A percentile compares a stretch with the other conserved stretches of the same genome.
Evolutionary conservation across 768 basidiomycete species (phyloP).

Genomic region (Rhizopogon vesiculosus): DNA sequence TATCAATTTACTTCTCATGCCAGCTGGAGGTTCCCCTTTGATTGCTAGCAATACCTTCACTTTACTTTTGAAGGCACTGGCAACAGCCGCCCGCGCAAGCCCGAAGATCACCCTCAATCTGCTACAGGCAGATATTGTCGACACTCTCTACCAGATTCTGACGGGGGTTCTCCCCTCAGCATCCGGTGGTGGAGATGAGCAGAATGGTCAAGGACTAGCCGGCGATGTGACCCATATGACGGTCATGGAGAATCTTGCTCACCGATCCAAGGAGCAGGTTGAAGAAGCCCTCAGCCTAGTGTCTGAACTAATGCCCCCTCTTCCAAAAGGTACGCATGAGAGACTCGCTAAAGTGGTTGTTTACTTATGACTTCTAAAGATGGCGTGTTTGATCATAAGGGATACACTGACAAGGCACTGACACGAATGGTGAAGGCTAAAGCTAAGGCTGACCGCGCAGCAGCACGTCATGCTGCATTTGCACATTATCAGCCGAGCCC

Average conservation of each 20-base stretch:
- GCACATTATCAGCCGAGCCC: background rate
- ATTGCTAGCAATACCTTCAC: slow-evolving; percentile 88
- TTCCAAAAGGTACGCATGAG: slow-evolving; percentile 69
- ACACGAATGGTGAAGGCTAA: slow-evolving; percentile 73
- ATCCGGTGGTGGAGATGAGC: slow-evolving; percentile 37
- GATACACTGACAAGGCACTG: slow-evolving; percentile 84
- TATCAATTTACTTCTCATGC: slow-evolving; percentile 79
- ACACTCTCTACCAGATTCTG: slow-evolving; percentile 90
- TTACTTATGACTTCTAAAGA: slow-evolving; percentile 39
- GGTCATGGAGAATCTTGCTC: slow-evolving; percentile 95
- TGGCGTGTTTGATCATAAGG: slow-evolving; percentile 91
- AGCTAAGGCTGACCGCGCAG: slow-evolving; percentile 76
- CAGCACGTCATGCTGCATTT: slow-evolving; percentile 51
- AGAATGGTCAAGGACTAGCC: slow-evolving; percentile 75
- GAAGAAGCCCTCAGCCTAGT: slow-evolving; percentile 89
- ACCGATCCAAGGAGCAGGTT: slow-evolving; percentile 94
- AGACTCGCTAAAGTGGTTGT: background rate
- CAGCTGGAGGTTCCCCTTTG: slow-evolving; percentile 81
- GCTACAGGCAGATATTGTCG: slow-evolving; percentile 89
- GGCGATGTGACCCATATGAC: slow-evolving; percentile 94
- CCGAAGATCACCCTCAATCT: slow-evolving; percentile 83
- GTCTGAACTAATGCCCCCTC: slow-evolving; percentile 88
- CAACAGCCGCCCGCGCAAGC: slow-evolving; percentile 83
- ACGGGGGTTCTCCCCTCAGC: slow-evolving; percentile 87
- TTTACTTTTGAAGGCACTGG: slow-evolving; percentile 77